Base-by-base conservation (phyloP, 2,329 filamentous ascomycete species). In the Paecilomyces niveus region DNA sequence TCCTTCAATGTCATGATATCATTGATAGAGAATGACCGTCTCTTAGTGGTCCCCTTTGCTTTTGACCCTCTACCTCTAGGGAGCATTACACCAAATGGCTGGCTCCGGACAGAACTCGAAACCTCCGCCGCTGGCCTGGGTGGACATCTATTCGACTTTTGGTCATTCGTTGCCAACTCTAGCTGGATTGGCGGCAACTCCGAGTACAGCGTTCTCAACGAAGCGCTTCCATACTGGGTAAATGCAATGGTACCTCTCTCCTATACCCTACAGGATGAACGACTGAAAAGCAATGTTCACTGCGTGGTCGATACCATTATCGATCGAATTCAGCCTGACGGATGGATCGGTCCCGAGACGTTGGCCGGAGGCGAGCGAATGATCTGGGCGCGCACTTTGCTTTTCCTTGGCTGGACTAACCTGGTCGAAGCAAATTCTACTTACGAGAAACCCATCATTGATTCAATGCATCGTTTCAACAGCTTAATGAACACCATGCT, bases 151-250 rank as follows among this genome's bases (percentile, higher is more conserved):
- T 76, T 77, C 63, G 78, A 84, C 53, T 85, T 85, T 63, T 85
- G 83, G 68, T 75, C 75, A n/a, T 81, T 77, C 61, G 81, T 85
- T 11, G 72, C 76, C 3, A 67, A 83, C 59, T 79, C 76, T 3
- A 71, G 72, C 15, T 86, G 82, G 81, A 65, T 82, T 1, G 82
- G 81, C 2, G 81, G 81, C 4, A 63, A 72, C 32, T 66, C 72
- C 2, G 81, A 85, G 62, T 85, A 85, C 63, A 81, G 76, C 11
- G 69, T 70, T 22, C 70, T 85, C 1, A 77, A 84, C 62, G 83
- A 85, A 70, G 80, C 77, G 1, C 76, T 79, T 26, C 81, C 82
- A 0, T 86, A 85, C 66, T 85, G 82, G 80, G 81, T 83, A 64
- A 85, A 85, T 63, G 80, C 78, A 3, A 71, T 84, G 1, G 82